Evolutionary conservation across 192 early-diverging fungal genomes (phyloP).

Genomic region (Backusella sp.): DNA sequence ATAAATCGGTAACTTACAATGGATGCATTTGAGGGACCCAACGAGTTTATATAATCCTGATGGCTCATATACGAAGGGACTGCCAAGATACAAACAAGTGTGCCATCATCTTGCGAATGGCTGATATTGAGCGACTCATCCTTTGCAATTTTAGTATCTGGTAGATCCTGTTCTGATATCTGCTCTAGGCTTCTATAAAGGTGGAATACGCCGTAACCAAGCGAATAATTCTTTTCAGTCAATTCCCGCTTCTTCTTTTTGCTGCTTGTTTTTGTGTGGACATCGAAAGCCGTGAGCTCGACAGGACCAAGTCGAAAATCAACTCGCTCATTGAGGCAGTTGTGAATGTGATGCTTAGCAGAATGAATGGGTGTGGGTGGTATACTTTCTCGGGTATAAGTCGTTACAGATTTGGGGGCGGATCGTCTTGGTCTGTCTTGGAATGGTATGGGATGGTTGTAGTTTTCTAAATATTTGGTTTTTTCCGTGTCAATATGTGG

Average conservation of each 20-base stretch:
- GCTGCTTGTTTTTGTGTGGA: neutral
- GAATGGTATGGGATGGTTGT: neutral
- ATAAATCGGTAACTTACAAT: constrained; percentile 79
- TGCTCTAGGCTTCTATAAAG: constrained; percentile 59
- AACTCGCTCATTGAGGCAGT: neutral
- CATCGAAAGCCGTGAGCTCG: neutral
- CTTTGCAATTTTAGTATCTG: neutral
- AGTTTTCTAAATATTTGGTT: neutral
- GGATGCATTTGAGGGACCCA: constrained; percentile 63
- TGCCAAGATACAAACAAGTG: constrained; percentile 72
- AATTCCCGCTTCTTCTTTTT: constrained; percentile 12
- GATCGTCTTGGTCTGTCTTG: neutral
- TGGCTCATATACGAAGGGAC: constrained; percentile 89
- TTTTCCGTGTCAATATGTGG: neutral
- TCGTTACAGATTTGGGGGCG: neutral
- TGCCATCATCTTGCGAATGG: constrained; percentile 28
- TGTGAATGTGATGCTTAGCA: neutral
- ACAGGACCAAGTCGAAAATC: constrained; percentile 13
- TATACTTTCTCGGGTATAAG: neutral
- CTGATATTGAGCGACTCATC: neutral
- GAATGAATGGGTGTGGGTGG: constrained; percentile 1
- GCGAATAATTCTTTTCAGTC: neutral
- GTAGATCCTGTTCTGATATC: constrained; percentile 32
- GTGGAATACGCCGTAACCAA: constrained; percentile 58
- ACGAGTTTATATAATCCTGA: constrained; percentile 86